A percentile compares a stretch with the other conserved stretches of the same genome.
phyloP scores from a whole-genome alignment of 1,139 yeast genomes.

The Suhomyces guaymorum region DNA sequence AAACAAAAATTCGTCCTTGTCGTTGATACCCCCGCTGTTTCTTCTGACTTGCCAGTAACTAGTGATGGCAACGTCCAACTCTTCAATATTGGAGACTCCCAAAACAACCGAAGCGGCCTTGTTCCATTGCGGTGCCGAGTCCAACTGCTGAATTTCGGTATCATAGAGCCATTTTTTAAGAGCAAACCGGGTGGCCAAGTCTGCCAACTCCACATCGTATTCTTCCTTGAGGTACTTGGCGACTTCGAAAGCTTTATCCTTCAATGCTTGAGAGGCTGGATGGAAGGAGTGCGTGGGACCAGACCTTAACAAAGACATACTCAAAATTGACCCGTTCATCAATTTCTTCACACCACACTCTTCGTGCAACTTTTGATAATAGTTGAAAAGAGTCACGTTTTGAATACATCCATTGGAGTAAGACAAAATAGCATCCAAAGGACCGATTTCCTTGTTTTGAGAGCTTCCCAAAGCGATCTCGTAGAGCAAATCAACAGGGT shows the following conservation, averaged over 20 bases:
- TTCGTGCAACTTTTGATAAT: constrained; percentile 48
- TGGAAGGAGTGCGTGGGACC: constrained; percentile 73
- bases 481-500: constrained; percentile 71
- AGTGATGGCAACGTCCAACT: constrained; percentile 61
- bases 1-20: constrained; percentile 45
- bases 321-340: constrained; percentile 79
- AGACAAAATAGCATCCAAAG: constrained; percentile 72
- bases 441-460: constrained; percentile 37
- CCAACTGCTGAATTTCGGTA: constrained; percentile 13
- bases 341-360: constrained; percentile 60
- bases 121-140: constrained; percentile 20
- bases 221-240: constrained; percentile 46
- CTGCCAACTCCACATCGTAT: constrained; percentile 64
- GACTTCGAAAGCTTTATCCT: constrained; percentile 52
- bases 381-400: constrained; percentile 57
- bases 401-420: constrained; percentile 86
- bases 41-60: constrained; percentile 54
- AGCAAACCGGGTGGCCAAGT: constrained; percentile 77
- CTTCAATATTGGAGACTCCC: constrained; percentile 67
- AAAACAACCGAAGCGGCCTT: constrained; percentile 60
- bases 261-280: constrained; percentile 70
- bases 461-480: constrained; percentile 44
- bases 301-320: constrained; percentile 81
- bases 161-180: constrained; percentile 56
- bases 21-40: constrained; percentile 31